Evolutionary conservation across 208 protist genomes (phyloP), one percentile per base, ranked within the genome.

Genomic region (Entamoeba dispar): DNA sequence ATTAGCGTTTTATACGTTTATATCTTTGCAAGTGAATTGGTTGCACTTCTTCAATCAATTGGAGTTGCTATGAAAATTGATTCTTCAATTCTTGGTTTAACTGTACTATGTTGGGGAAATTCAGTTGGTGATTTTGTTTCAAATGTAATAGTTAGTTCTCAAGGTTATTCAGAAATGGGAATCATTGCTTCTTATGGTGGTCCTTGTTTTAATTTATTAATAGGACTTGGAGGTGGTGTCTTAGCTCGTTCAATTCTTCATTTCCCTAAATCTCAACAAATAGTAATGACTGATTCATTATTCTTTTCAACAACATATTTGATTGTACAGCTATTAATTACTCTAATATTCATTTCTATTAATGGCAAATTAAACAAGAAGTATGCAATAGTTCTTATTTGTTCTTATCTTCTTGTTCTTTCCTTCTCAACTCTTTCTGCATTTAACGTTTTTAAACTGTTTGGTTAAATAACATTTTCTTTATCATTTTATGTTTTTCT

Each of bases 81-180:
- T 49, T 19, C 50, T 27, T 49, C 92, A 27, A 34, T 94, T 47
- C 49, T 95, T 5, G 93, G 93, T 31, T 5, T 94, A 22, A 95
- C 93, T 14, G 92, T 95, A 34, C 43, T 95, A 38, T 92, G 93
- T 57, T 91, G n/a, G 49, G 95, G 94, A 50, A 95, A 94, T 57
- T 94, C 93, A 14, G 38, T 94, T 34, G 93, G 38, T 47, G 95
- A 95, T 77, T n/a, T 95, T 15, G 93, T 94, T 22, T 34, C 94
- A 4, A 86, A 92, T 50, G 22, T 92, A 19, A 7, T 51, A 15
- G 49, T 94, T 8, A 49, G 31, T 27, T 52, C 61, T 7, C 86
- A 93, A 14, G 94, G 93, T 22, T 22, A 38, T 34, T 38, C 73
- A 14, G 7, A 69, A 22, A 77, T 93, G 38, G 94, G 93, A 15